These are phyloP conservation scores for Mesembryanthemum crystallinum DNA, from an alignment of 148 eudicot genomes.

Conservation along the genomic window DNA sequence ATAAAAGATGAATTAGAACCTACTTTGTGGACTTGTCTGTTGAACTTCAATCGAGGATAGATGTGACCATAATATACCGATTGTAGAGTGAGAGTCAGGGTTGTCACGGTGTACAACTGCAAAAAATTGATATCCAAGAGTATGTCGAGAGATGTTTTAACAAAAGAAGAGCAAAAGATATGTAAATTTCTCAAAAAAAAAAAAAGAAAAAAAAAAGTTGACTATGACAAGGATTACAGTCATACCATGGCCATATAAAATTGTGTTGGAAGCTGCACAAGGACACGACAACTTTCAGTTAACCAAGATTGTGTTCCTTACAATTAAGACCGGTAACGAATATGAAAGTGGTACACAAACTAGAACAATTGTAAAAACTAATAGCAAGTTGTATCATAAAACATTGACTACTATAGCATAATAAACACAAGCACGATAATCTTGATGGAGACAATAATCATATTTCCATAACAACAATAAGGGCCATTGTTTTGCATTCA, in stretches of 20 bases:
- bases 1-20: slow-evolving; percentile 12
- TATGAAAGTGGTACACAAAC: neutral
- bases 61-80: slow-evolving; percentile 61
- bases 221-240: neutral
- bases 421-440: no score
- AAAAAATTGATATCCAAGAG: slow-evolving; percentile 4
- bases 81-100: slow-evolving; percentile 54
- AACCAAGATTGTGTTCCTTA: neutral
- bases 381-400: neutral
- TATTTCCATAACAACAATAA: neutral
- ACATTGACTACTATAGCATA: neutral
- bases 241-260: slow-evolving; percentile 75
- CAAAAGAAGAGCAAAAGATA: neutral
- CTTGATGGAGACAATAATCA: no score
- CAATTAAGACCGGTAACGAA: neutral
- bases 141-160: neutral
- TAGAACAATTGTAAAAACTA: neutral
- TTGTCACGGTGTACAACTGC: slow-evolving; percentile 62
- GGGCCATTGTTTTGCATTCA: neutral
- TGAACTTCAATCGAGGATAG: slow-evolving; percentile 46
- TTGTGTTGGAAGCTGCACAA: slow-evolving; percentile 81
- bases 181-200: no score
- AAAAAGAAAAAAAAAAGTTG: neutral
- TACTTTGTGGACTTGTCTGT: slow-evolving; percentile 45
- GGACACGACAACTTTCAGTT: slow-evolving; percentile 8